Percentiles rank a stretch among this genome's conserved stretches.
phyloP scores from a whole-genome alignment of 305 asterid species.

The Solanum aculeatissimum region DNA sequence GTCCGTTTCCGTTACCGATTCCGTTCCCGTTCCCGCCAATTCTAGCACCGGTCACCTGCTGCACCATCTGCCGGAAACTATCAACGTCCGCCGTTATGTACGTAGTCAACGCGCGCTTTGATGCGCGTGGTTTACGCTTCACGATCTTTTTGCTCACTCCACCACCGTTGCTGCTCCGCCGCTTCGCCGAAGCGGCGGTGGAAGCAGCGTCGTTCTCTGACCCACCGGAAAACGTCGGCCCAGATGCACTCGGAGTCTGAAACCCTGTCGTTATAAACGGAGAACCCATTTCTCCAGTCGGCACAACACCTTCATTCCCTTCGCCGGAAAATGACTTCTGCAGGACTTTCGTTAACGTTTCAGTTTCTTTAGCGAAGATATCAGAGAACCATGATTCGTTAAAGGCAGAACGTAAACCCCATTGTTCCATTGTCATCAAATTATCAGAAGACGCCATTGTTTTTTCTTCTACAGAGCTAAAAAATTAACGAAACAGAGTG shows the following conservation, averaged over 20 bases:
- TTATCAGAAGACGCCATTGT: conserved; percentile 63
- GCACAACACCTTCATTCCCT: not conserved
- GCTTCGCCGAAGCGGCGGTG: conserved; percentile 4
- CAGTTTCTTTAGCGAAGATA: conserved; percentile 36
- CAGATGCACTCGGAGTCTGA: not conserved
- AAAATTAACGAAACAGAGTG: not conserved
- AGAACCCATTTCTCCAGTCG: not conserved
- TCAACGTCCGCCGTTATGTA: conserved; percentile 85
- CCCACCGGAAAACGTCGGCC: conserved; percentile 28
- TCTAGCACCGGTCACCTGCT: conserved; percentile 77
- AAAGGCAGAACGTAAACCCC: conserved; percentile 39
- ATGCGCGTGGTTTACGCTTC: conserved; percentile 70
- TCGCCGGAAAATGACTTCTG: conserved; percentile 29
- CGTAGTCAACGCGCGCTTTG: conserved; percentile 66
- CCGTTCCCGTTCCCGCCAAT: conserved; percentile 1
- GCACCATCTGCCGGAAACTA: conserved; percentile 89
- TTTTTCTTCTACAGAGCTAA: not conserved
- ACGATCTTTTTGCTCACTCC: conserved; percentile 12
- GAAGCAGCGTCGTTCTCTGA: conserved; percentile 19
- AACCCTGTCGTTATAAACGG: not conserved
- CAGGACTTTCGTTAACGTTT: conserved; percentile 43
- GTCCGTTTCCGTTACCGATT: not conserved
- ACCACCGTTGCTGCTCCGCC: conserved; percentile 20
- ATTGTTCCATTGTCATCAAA: conserved; percentile 48
- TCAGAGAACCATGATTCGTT: conserved; percentile 55